Percentiles rank a stretch among this genome's conserved stretches.
Evolutionary conservation across 75 land plant genomes (phyloP).

Genomic region (Pinus tabuliformis): DNA sequence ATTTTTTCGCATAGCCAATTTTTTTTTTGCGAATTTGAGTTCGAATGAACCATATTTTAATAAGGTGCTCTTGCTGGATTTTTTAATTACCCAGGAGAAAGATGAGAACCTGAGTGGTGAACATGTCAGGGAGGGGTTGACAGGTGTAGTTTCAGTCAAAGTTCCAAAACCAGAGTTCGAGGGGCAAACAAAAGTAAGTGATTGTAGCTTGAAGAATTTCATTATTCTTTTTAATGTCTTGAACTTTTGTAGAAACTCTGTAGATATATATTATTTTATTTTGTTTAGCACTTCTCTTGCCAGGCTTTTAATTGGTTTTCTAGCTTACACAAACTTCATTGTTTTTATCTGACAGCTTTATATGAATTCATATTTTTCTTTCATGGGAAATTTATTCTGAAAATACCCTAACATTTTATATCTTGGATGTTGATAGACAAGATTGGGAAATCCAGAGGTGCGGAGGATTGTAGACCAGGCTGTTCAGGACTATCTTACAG

Average conservation of each 20-base stretch:
- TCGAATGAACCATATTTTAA: not conserved
- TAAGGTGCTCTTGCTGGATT: not conserved
- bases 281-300: conserved; percentile 5
- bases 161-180: conserved; percentile 98
- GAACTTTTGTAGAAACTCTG: not conserved
- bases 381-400: not conserved
- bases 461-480: conserved; percentile 89
- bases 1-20: not conserved
- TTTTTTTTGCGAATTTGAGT: not conserved
- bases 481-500: conserved; percentile 85
- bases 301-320: not conserved
- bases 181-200: conserved; percentile 95
- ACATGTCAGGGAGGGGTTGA: conserved; percentile 97
- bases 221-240: not conserved
- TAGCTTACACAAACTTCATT: too few species aligned
- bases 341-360: not conserved
- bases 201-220: not conserved
- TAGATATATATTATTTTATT: not conserved
- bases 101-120: conserved; percentile 93
- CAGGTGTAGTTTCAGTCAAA: conserved; percentile 92
- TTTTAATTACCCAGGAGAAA: conserved; percentile 65
- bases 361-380: not conserved
- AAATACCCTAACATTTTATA: conserved; percentile 2
- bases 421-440: conserved; percentile 51
- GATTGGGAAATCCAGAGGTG: conserved; percentile 97